These are phyloP conservation scores for Mucuna pruriens DNA, from an alignment of 306 rosid species.

Conservation along the genomic window DNA sequence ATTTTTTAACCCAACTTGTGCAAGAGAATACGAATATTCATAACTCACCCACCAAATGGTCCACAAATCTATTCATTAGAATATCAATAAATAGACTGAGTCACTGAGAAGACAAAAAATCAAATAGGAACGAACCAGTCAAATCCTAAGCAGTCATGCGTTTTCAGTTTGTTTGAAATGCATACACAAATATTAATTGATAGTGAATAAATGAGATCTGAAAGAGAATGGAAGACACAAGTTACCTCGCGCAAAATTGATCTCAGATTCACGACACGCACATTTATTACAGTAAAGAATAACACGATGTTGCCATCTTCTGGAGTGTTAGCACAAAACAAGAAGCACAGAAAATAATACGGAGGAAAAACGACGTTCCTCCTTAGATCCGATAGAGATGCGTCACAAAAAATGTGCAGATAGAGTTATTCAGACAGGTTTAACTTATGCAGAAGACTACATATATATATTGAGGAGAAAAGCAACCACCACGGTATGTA, in stretches of 20 bases:
- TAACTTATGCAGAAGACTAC: neutral
- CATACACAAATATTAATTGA: neutral
- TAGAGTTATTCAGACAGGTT: no score
- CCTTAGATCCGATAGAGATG: constrained; percentile 23
- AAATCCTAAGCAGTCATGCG: neutral
- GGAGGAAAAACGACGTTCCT: neutral
- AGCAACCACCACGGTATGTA: neutral
- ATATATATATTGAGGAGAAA: neutral
- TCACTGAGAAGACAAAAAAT: neutral
- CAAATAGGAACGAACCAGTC: neutral
- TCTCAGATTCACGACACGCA: neutral
- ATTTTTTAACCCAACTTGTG: neutral
- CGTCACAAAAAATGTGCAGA: neutral
- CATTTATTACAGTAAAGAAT: neutral
- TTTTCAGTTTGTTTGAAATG: no score
- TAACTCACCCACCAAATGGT: neutral
- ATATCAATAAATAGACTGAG: neutral
- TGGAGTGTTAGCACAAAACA: neutral
- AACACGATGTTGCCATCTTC: neutral
- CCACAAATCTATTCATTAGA: neutral
- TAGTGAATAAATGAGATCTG: neutral
- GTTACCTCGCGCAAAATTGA: neutral
- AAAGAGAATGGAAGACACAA: neutral
- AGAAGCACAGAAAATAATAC: neutral
- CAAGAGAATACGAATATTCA: constrained; percentile 1